Percentiles rank a stretch among this genome's conserved stretches.
phyloP scores from a whole-genome alignment of 139 green algal species.

The Picochlorum sp. region DNA sequence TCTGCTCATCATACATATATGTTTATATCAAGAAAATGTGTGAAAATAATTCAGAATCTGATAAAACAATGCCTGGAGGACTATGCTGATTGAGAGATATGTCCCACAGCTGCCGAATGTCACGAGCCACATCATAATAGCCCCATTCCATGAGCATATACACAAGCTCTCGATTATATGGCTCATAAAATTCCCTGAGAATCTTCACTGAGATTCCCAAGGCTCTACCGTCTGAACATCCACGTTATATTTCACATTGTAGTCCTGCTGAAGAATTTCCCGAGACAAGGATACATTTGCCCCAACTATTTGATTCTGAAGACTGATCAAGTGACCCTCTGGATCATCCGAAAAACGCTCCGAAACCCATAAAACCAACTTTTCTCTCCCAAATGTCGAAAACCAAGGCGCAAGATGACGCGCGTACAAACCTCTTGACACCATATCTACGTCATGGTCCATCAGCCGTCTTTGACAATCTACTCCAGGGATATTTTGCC shows the following conservation, averaged over 20 bases:
- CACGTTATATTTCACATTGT: neutral
- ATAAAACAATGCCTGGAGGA: too few species aligned
- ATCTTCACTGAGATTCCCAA: neutral
- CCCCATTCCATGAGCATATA: neutral
- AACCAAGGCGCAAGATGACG: neutral
- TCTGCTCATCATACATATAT: too few species aligned
- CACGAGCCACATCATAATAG: neutral
- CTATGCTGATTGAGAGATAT: too few species aligned
- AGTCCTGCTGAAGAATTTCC: neutral
- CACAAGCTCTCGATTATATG: neutral
- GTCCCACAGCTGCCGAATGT: neutral
- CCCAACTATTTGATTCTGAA: neutral
- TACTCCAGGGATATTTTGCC: neutral
- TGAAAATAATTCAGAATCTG: too few species aligned
- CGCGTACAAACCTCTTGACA: neutral
- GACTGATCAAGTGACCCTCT: neutral
- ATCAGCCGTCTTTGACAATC: neutral
- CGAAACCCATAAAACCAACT: neutral
- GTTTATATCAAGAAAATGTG: too few species aligned
- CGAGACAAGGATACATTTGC: neutral
- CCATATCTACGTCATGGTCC: neutral
- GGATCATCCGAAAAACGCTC: neutral
- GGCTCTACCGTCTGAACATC: neutral
- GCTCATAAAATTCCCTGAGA: neutral
- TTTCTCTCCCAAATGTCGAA: neutral